Evolutionary conservation across 352 stramenopile genomes (phyloP).

Genomic region (Aphanomyces astaci): DNA sequence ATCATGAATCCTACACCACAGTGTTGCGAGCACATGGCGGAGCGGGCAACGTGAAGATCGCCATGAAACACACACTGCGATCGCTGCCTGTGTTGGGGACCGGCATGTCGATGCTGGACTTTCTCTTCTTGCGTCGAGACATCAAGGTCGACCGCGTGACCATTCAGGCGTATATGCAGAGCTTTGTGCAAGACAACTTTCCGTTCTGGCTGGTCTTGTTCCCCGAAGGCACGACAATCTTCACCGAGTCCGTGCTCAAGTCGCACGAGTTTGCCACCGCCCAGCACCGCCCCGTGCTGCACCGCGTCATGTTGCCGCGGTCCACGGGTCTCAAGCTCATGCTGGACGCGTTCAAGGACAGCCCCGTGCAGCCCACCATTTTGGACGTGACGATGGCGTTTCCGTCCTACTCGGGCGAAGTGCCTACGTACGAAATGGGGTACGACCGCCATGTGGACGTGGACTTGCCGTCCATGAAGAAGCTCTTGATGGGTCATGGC

Average conservation of each 20-base stretch:
- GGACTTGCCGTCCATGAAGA: conserved; percentile 25
- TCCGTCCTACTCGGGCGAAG: conserved; percentile 16
- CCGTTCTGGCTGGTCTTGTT: conserved; percentile 36
- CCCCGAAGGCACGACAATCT: conserved; percentile 39
- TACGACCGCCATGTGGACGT: conserved; percentile 34
- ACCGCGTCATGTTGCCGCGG: conserved; percentile 54
- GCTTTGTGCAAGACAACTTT: conserved; percentile 29
- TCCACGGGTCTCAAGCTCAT: conserved; percentile 60
- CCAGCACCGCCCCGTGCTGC: conserved; percentile 45
- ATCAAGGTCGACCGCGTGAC: conserved; percentile 17
- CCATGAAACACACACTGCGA: conserved; percentile 30
- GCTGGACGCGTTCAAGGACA: conserved; percentile 42
- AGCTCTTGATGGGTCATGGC: background rate
- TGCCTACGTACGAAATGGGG: conserved; percentile 34
- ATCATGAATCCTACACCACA: too few species aligned
- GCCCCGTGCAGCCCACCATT: conserved; percentile 29
- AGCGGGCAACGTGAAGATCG: conserved; percentile 31
- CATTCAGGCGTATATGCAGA: conserved; percentile 17
- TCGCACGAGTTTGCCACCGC: conserved; percentile 48
- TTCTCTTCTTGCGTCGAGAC: conserved; percentile 38
- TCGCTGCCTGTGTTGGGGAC: conserved; percentile 31
- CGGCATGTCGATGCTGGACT: conserved; percentile 34
- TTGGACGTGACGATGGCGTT: conserved; percentile 53
- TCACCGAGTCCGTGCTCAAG: conserved; percentile 37
- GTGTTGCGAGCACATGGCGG: conserved; percentile 21